phyloP scores from a whole-genome alignment of 352 stramenopile species.

The Phytophthora multivora region DNA sequence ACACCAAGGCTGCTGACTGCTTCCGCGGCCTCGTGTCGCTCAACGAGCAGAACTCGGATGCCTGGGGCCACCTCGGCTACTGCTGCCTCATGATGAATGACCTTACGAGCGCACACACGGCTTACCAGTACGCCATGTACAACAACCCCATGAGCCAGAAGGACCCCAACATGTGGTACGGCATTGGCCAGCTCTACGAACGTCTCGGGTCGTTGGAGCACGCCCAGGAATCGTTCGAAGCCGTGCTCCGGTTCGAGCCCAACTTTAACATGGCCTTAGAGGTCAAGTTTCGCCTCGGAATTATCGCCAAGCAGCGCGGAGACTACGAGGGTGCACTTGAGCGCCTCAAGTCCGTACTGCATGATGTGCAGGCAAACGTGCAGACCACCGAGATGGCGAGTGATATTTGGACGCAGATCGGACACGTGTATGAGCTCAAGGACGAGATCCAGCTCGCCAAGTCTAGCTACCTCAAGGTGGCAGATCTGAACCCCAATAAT shows the following conservation, averaged over 20 bases:
- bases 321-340: conserved; percentile 85
- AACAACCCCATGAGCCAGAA: conserved; percentile 90
- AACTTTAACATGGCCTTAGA: conserved; percentile 90
- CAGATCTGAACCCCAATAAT: conserved; percentile 84
- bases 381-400: conserved; percentile 86
- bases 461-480: conserved; percentile 87
- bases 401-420: conserved; percentile 89
- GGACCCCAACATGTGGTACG: conserved; percentile 89
- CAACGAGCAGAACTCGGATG: conserved; percentile 86
- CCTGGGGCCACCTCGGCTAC: conserved; percentile 85
- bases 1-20: conserved; percentile 87
- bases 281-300: conserved; percentile 86
- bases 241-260: conserved; percentile 82
- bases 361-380: conserved; percentile 81
- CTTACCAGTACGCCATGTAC: conserved; percentile 91
- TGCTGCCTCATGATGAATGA: conserved; percentile 92
- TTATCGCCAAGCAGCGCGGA: conserved; percentile 85
- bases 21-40: conserved; percentile 85
- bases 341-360: conserved; percentile 81
- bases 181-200: conserved; percentile 88
- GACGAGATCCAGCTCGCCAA: conserved; percentile 86
- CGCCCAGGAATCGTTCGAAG: conserved; percentile 86
- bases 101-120: conserved; percentile 84
- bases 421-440: conserved; percentile 88
- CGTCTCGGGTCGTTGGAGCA: conserved; percentile 83